A percentile compares a stretch with the other conserved stretches of the same genome.
Evolutionary conservation across 75 land plant species (phyloP).

Genomic region (Sequoiadendron giganteum): DNA sequence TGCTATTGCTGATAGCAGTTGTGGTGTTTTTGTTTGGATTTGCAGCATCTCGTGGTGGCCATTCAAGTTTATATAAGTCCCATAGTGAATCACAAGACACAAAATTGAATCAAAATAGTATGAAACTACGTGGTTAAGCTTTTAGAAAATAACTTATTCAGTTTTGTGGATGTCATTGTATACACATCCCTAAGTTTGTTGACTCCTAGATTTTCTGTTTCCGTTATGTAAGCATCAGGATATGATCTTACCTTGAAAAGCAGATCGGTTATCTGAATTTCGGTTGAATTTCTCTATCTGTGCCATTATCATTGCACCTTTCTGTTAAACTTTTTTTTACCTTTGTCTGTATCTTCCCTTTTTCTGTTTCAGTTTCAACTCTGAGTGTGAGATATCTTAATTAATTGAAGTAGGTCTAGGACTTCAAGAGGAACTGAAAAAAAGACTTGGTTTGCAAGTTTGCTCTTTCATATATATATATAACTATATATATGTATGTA

Average conservation of each 20-base stretch:
- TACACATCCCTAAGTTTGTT: neutral
- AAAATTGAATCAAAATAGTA: neutral
- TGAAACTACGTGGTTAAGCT: neutral
- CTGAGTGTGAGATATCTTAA: neutral
- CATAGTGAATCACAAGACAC: constrained; percentile 1
- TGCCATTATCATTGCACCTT: neutral
- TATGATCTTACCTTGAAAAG: neutral
- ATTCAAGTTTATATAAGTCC: constrained; percentile 7
- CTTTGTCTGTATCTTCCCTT: neutral
- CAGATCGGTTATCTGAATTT: neutral
- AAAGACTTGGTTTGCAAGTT: neutral
- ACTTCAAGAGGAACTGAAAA: neutral
- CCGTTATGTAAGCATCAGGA: neutral
- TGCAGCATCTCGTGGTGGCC: constrained; percentile 8
- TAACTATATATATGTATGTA: too few species aligned
- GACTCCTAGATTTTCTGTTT: neutral
- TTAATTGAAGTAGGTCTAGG: neutral
- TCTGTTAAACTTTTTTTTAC: neutral
- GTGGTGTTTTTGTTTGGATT: constrained; percentile 5
- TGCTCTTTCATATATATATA: too few species aligned
- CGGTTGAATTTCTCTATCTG: neutral
- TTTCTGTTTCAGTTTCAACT: neutral
- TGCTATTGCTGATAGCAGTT: neutral
- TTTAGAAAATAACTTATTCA: neutral
- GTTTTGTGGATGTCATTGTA: neutral